Evolutionary conservation across 2,329 filamentous ascomycete genomes (phyloP).

Genomic region (Aureobasidium sp.): DNA sequence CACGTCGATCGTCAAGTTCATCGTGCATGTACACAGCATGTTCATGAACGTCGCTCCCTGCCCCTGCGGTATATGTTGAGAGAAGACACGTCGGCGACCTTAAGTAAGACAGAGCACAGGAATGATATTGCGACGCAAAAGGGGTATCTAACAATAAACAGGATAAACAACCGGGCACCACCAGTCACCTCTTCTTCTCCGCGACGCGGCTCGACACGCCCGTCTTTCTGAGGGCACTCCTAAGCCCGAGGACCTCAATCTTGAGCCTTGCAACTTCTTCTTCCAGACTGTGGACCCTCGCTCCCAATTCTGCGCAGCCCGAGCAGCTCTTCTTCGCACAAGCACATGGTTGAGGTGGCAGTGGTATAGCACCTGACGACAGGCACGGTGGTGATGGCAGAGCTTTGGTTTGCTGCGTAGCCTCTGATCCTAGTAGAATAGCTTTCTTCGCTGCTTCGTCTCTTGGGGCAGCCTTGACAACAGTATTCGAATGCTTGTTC

Average conservation of each 20-base stretch:
- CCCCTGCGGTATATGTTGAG: not conserved
- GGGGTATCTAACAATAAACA: conserved; percentile 17
- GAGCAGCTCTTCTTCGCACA: not conserved
- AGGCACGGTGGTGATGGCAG: not conserved
- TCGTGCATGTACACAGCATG: not conserved
- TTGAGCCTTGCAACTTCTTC: conserved; percentile 22
- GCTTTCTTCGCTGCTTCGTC: conserved; percentile 3
- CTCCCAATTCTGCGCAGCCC: not conserved
- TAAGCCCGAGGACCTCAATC: conserved; percentile 24
- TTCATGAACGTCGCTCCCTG: not conserved
- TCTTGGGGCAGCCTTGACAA: not conserved
- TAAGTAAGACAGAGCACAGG: not conserved
- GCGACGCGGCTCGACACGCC: not conserved
- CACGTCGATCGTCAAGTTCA: not conserved
- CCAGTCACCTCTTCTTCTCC: conserved; percentile 4
- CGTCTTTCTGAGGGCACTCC: conserved; percentile 19
- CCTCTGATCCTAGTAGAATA: not conserved
- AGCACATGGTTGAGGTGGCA: not conserved
- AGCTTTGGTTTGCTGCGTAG: not conserved
- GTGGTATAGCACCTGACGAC: not conserved
- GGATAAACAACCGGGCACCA: not conserved
- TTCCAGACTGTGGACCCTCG: conserved; percentile 14
- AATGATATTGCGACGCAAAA: not conserved
- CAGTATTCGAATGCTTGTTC: not conserved
- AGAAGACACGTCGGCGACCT: not conserved